These are phyloP conservation scores for Elsinoe australis DNA, from an alignment of 2,329 filamentous ascomycete species.

Conservation along the genomic window DNA sequence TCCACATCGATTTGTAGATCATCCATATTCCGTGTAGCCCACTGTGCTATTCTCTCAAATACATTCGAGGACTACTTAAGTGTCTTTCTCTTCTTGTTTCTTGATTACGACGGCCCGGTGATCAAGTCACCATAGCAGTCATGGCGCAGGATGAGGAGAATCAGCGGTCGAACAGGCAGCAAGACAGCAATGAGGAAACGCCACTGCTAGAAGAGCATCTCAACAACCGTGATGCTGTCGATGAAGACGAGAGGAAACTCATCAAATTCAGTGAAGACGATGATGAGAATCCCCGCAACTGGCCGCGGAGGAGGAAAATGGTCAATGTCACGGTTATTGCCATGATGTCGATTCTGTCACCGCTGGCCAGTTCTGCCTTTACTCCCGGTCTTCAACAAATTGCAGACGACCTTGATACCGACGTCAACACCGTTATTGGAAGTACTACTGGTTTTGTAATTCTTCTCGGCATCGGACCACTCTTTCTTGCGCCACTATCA, in stretches of 20 bases:
- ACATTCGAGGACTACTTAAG: no score
- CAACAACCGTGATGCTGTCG: constrained; percentile 29
- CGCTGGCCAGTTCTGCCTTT: constrained; percentile 45
- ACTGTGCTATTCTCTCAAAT: no score
- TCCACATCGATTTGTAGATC: no score
- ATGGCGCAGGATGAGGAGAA: constrained; percentile 7
- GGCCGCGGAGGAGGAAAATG: constrained; percentile 40
- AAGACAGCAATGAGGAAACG: constrained; percentile 30
- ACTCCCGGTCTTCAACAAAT: constrained; percentile 46
- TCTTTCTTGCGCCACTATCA: constrained; percentile 40
- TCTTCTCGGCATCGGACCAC: constrained; percentile 42
- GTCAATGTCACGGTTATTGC: constrained; percentile 45
- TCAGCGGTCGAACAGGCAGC: background rate
- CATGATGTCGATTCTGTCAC: constrained; percentile 43
- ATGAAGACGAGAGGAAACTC: constrained; percentile 28
- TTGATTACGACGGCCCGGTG: no score
- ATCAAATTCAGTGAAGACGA: constrained; percentile 33
- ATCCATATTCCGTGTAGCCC: no score
- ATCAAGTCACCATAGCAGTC: background rate
- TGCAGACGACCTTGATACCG: constrained; percentile 39
- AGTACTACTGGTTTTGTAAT: constrained; percentile 46
- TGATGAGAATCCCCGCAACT: constrained; percentile 40
- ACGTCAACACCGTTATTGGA: constrained; percentile 38
- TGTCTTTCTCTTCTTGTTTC: no score
- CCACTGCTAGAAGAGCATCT: constrained; percentile 32